Percentiles rank a stretch among this genome's conserved stretches.
phyloP scores from a whole-genome alignment of 371 early-diverging fungal genomes.

The Mortierella polycephala region DNA sequence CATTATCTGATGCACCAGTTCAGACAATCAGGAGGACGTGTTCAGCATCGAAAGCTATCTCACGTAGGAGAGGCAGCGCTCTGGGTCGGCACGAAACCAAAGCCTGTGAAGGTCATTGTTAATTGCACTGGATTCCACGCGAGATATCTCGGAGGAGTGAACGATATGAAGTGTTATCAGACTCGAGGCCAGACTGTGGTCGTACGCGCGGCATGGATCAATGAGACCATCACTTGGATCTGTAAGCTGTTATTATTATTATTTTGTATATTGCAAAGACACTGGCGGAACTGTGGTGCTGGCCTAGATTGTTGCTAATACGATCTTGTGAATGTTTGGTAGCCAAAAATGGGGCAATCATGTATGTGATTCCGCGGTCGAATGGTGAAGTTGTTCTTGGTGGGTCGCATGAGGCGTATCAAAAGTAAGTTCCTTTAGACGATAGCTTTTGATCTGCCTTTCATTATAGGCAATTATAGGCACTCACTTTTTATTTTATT shows the following conservation, averaged over 20 bases:
- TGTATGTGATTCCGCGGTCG: conserved; percentile 84
- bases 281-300: background rate
- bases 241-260: conserved; percentile 21
- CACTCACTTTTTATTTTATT: background rate
- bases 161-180: conserved; percentile 71
- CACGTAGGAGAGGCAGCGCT: conserved; percentile 64
- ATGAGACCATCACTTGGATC: conserved; percentile 61
- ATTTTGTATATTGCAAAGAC: background rate
- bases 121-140: conserved; percentile 83
- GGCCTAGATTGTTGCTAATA: background rate
- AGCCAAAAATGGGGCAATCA: conserved; percentile 55
- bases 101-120: conserved; percentile 65
- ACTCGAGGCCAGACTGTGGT: conserved; percentile 82
- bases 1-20: conserved; percentile 69
- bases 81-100: conserved; percentile 35
- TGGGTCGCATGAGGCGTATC: conserved; percentile 74
- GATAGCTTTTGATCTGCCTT: too few relatives aligned
- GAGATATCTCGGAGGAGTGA: conserved; percentile 71
- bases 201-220: conserved; percentile 70
- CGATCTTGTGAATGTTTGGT: conserved; percentile 2
- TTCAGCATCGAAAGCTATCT: conserved; percentile 55
- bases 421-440: conserved; percentile 58
- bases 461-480: too few relatives aligned
- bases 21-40: conserved; percentile 62
- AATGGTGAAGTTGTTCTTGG: conserved; percentile 83